Evolutionary conservation across 129 eudicot species (phyloP), one percentile per base, ranked within the genome.

Genomic region (Pseudognaphalium luteoalbum): DNA sequence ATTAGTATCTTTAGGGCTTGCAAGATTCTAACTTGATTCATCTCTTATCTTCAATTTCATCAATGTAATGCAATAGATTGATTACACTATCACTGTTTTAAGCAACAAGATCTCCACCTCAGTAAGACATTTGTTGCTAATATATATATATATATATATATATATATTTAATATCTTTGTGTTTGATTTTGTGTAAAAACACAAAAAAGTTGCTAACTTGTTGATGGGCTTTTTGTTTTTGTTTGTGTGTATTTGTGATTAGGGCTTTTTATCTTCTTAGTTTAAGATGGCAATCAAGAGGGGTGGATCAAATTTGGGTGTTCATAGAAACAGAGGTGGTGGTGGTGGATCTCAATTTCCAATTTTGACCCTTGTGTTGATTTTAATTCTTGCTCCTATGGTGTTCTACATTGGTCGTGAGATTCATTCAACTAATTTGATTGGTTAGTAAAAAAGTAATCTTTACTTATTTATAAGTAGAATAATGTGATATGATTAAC

Each of bases 361-460:
- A 70, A 62, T 87, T 73, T 44, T 73, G 62, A 70, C 71, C 39
- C 68, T 85, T 71, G 78, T 90, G 70, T 19, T 89, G 75, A 54
- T 81, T 72, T 70, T 84, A 19, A 73, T 85, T 56, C 57, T 89
- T 75, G 81, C 62, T 74, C 84, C 90, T 4, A 75, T 86, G 65
- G 70, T 87, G 78, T 80, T 89, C 76, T 83, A 87, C 84, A 19
- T 83, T 80, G 87, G 85, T 39, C 86, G 86, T 64, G 86, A 86
- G 66, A 62, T 87, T 63, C 81, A 78, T 68, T 57, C 81, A 56
- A 34, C 83, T 22, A 22, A 84, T 63, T 21, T 78, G 15, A 76
- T 83, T 59, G 91, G 91, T 87, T 41, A 71, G 91, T 86, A 7
- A 6, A 57, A 20, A 17, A n/a, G 4, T 58, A 17, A 2, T 19